phyloP scores from a whole-genome alignment of 2,329 filamentous ascomycete genomes.

The Verticillium albo-atrum region DNA sequence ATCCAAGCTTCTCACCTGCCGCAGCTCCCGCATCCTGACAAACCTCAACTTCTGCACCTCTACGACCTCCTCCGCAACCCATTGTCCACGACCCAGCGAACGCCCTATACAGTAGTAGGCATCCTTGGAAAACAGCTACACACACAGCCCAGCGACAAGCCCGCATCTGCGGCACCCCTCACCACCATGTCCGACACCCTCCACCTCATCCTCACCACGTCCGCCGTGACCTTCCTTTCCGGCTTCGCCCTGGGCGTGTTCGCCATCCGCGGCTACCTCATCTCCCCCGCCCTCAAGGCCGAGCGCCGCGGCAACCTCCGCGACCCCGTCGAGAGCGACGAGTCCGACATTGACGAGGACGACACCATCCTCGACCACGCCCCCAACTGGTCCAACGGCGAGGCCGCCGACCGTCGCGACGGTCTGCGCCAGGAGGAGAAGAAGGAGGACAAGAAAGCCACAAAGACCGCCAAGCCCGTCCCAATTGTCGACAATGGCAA shows the following conservation, averaged over 20 bases:
- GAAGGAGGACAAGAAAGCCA: conserved; percentile 36
- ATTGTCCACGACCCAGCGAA: not conserved
- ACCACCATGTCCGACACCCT: conserved; percentile 28
- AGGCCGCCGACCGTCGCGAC: conserved; percentile 55
- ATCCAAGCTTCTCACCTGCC: not conserved
- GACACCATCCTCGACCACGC: conserved; percentile 59
- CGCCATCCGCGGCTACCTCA: conserved; percentile 55
- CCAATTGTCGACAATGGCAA: conserved; percentile 27
- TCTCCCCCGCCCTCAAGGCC: conserved; percentile 50
- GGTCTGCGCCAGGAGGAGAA: conserved; percentile 37
- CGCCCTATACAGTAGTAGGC: not conserved
- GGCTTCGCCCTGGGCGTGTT: conserved; percentile 83
- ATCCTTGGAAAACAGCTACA: not conserved
- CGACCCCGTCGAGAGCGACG: conserved; percentile 64
- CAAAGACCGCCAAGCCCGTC: conserved; percentile 30
- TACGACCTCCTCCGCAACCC: not conserved
- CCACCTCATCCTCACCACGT: conserved; percentile 63
- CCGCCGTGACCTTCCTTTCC: conserved; percentile 66
- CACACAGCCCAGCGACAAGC: not conserved
- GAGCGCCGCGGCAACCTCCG: conserved; percentile 51
- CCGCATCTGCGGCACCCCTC: not conserved
- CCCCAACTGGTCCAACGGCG: conserved; percentile 61
- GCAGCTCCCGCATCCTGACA: not conserved
- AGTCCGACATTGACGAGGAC: conserved; percentile 61
- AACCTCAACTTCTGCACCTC: not conserved